Evolutionary conservation across 495 filamentous ascomycete genomes (phyloP).

Genomic region (Podospora conica): DNA sequence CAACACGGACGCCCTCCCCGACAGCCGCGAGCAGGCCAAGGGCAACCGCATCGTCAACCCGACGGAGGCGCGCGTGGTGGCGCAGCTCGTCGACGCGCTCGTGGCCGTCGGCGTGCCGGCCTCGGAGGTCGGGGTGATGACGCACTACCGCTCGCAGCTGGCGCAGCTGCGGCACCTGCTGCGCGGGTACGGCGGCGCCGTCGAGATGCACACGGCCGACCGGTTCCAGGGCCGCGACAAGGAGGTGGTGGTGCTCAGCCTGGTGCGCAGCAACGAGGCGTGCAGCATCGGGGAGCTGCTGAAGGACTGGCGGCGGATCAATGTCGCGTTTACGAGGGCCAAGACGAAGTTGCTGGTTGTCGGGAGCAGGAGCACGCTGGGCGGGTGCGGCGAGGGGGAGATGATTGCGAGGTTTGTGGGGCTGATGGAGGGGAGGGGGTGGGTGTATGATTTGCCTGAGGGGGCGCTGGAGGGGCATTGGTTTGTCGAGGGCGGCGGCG

Average conservation of each 20-base stretch:
- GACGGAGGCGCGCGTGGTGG: conserved; percentile 65
- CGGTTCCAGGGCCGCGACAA: conserved; percentile 96
- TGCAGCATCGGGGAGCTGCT: conserved; percentile 80
- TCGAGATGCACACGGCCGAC: conserved; percentile 95
- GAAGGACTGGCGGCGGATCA: conserved; percentile 87
- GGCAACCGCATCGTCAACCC: conserved; percentile 84
- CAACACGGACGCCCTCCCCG: conserved; percentile 73
- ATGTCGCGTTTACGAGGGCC: conserved; percentile 90
- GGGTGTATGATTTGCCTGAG: conserved; percentile 65
- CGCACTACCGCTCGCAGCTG: conserved; percentile 94
- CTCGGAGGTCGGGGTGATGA: conserved; percentile 86
- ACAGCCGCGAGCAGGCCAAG: conserved; percentile 59
- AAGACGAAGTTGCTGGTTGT: conserved; percentile 84
- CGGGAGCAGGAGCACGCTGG: conserved; percentile 70
- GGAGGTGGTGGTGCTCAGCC: conserved; percentile 75
- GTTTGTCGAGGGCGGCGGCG: conserved; percentile 41
- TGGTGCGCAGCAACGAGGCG: conserved; percentile 79
- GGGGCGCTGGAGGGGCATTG: conserved; percentile 61
- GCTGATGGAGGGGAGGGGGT: conserved; percentile 64
- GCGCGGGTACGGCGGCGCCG: conserved; percentile 25
- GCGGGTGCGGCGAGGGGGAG: conserved; percentile 57
- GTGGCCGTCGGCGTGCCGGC: conserved; percentile 67
- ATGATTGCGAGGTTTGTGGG: conserved; percentile 68
- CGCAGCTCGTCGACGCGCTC: conserved; percentile 72
- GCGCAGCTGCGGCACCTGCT: conserved; percentile 43